Evolutionary conservation across 164 flowering plant genomes (phyloP), one percentile per base, ranked within the genome.

Genomic region (Aristolochia contorta): DNA sequence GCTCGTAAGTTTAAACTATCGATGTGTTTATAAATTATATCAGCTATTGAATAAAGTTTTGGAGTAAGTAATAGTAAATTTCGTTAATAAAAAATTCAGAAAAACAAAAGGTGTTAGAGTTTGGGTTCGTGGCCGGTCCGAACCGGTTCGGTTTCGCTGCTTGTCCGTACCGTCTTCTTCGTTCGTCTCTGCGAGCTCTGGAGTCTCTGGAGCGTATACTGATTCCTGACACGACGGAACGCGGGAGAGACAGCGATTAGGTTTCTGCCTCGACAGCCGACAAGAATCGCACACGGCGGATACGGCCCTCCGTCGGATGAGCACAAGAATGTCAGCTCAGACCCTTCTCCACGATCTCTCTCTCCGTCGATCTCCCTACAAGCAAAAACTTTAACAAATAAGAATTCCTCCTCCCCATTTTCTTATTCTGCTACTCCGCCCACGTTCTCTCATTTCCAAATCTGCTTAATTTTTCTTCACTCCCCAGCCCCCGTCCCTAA

Each of bases 281-380:
- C 65, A 62, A 54, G 30, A 53, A 62, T 54, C 43, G 24, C 51
- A 54, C 37, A 10, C 24, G 12, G 24, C 57, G 37, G 64, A 61
- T 61, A n/a, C 25, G 48, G 47, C 14, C 23, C 41, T 52, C 56
- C 47, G 8, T 37, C 14, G 14, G 33, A 62, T 12, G 27, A 43
- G 16, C 43, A 2, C 21, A 41, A 33, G 49, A 54, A 23, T 62
- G 41, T 20, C 64, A 61, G 56, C 23, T 20, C 64, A 61, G 56
- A 52, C 57, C 30, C 47, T 14, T 59, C 64, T 51, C 57, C 64
- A 61, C 64, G 64, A 58, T 43, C 61, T 58, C 24, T 18, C 16
- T 15, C 43, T 27, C n/a, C 50, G 14, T 16, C 50, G 19, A 50
- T 8, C 54, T 50, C 12, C 16, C 16, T 23, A 13, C 6, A 54